Evolutionary conservation across 228 moss, liverwort and hornwort genomes (phyloP), one percentile per base, ranked within the genome.

Genomic region (Sphagnum magellanicum): DNA sequence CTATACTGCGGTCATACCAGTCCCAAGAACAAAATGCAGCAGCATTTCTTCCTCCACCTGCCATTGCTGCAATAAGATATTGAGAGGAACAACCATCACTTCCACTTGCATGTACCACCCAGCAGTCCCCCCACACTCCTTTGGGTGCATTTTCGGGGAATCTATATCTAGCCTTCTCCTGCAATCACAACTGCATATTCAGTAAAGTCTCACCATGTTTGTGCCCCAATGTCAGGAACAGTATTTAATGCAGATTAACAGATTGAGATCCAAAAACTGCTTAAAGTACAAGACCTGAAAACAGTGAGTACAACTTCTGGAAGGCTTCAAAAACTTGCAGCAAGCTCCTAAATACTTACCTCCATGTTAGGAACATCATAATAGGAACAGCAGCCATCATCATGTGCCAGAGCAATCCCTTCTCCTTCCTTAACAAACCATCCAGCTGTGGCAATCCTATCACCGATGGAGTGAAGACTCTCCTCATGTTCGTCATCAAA

Each of bases 381-480:
- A 70, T 83, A 91, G 10, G 97, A 88, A 72, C 97, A 98, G 67
- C 59, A 85, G 59, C 88, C 90, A 59, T 93, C 93, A 55, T 89
- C 91, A 73, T 98, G 91, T 14, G 91, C 84, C 49, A 98, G 88
- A 55, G 93, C 70, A 70, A 93, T 76, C 61, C 91, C 93, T 72
- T 93, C 97, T 50, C 97, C 91, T 61, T 98, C 93, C 15, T 81
- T 81, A 7, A 83, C 89, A 70, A 98, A 98, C 97, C 97, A 98
- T 14, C 97, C 97, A 5, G 93, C 91, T 55, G 88, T 89, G 11
- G 90, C 76, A 55, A 73, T 65, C 77, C 78, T 98, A 16, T 84
- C 71, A 66, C 91, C 90, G 9, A 98, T 63, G 53, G 76, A 70
- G 14, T 81, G 76, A 51, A 91, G 77, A 62, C 83, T 76, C 70